Percentiles rank a stretch among this genome's conserved stretches.
Conservation (phyloP, 2,329 filamentous ascomycete genomes). For the Podosphaera aphanis region DNA sequence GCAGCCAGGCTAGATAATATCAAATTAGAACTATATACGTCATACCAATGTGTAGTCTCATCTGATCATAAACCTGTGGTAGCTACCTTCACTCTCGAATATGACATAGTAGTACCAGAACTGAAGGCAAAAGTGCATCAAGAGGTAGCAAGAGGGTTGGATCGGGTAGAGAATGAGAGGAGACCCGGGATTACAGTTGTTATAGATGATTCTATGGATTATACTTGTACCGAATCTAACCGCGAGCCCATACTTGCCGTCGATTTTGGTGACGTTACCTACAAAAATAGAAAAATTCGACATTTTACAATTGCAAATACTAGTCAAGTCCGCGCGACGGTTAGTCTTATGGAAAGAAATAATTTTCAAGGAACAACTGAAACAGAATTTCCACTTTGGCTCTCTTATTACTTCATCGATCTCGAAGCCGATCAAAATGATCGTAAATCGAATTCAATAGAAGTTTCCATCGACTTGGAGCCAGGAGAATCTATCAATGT, state of each 20-base stretch:
- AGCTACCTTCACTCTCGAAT: conserved; percentile 62
- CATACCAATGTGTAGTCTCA: conserved; percentile 71
- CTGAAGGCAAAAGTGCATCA: conserved; percentile 65
- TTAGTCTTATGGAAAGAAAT: conserved; percentile 58
- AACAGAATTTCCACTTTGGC: conserved; percentile 35
- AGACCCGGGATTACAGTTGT: conserved; percentile 65
- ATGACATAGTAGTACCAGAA: conserved; percentile 66
- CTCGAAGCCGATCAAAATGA: conserved; percentile 19
- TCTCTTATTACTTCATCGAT: conserved; percentile 40
- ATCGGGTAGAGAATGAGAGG: conserved; percentile 77
- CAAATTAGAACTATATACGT: conserved; percentile 45
- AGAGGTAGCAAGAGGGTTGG: conserved; percentile 69
- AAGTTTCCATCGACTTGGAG: conserved; percentile 36
- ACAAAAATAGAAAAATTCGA: conserved; percentile 38
- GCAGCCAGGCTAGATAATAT: conserved; percentile 32
- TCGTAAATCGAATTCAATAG: conserved; percentile 4
- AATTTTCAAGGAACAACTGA: conserved; percentile 28
- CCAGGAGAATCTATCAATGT: conserved; percentile 65
- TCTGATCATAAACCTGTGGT: conserved; percentile 89
- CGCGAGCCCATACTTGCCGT: conserved; percentile 27
- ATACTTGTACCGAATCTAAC: conserved; percentile 6
- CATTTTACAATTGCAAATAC: conserved; percentile 80
- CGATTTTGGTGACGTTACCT: conserved; percentile 56
- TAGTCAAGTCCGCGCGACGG: conserved; percentile 53
- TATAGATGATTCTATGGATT: conserved; percentile 32